These are phyloP conservation scores for Nicotiana benthamiana DNA, from an alignment of 257 asterid species.

Conservation along the genomic window DNA sequence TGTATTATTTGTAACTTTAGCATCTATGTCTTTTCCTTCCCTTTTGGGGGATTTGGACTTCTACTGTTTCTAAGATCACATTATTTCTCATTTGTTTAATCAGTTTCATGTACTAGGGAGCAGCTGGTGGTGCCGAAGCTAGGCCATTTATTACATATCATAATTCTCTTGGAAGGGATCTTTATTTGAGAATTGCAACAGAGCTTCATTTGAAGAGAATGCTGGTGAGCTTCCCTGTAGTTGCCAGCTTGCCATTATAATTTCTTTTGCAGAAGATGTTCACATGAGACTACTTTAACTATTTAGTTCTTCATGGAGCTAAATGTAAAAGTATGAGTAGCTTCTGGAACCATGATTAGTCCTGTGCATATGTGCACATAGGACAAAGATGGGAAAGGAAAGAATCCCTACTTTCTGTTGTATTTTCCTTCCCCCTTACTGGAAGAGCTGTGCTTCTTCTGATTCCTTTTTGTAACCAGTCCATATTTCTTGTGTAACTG, in stretches of 20 bases:
- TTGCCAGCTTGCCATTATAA: conserved; percentile 1
- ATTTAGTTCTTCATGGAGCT: neutral
- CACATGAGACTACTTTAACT: neutral
- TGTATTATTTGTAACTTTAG: neutral
- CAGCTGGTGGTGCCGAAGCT: conserved; percentile 99
- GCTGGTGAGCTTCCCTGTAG: conserved; percentile 52
- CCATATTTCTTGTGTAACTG: neutral
- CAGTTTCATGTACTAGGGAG: conserved; percentile 58
- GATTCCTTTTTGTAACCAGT: neutral
- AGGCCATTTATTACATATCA: conserved; percentile 96
- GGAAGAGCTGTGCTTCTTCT: neutral
- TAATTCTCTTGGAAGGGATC: conserved; percentile 97
- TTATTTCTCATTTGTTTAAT: conserved; percentile 3
- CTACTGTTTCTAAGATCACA: neutral
- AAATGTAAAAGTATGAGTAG: neutral
- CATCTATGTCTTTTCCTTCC: neutral
- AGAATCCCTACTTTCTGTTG: neutral
- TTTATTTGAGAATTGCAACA: conserved; percentile 92
- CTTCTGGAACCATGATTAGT: neutral
- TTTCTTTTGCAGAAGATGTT: neutral
- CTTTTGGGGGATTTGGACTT: neutral
- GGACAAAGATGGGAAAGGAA: neutral
- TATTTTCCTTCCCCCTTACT: neutral
- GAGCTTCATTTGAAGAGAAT: conserved; percentile 98
- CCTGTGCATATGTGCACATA: neutral